Percentiles rank a stretch among this genome's conserved stretches.
These are phyloP conservation scores for Lagerstroemia speciosa DNA, from an alignment of 345 rosid genomes.

Conservation along the genomic window DNA sequence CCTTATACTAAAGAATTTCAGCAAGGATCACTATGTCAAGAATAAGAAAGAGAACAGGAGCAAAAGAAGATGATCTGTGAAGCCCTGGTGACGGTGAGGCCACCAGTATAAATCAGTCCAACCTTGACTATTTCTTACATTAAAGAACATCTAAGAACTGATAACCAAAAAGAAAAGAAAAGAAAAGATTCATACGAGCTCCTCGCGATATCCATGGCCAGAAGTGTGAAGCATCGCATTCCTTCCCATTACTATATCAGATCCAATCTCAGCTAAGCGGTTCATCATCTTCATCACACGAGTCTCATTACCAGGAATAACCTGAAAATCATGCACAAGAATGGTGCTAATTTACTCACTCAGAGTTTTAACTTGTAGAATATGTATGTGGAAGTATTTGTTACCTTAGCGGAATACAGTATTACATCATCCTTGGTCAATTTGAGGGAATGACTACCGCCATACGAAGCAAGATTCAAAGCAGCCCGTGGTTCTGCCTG, in stretches of 20 bases:
- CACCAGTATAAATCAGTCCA: not conserved
- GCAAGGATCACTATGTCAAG: not conserved
- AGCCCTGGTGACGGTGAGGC: not conserved
- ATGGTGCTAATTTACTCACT: not conserved
- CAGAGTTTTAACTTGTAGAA: not conserved
- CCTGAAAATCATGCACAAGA: conserved; percentile 32
- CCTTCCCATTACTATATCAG: conserved; percentile 80
- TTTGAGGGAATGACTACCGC: conserved; percentile 80
- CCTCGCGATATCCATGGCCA: conserved; percentile 98
- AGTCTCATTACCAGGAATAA: conserved; percentile 97
- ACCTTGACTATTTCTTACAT: not conserved
- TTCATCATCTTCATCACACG: conserved; percentile 97
- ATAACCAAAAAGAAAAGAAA: not conserved
- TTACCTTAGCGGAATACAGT: conserved; percentile 94
- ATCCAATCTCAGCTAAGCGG: conserved; percentile 88
- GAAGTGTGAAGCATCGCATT: conserved; percentile 86
- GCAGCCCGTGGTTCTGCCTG: conserved; percentile 99
- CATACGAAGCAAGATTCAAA: conserved; percentile 93
- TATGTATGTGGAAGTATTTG: not conserved
- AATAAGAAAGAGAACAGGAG: not conserved
- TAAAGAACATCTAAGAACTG: not conserved
- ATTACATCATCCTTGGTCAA: conserved; percentile 76
- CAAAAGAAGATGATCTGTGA: not conserved
- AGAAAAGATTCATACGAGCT: conserved; percentile 41
- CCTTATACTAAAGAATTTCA: not conserved